Conservation (phyloP, 805 yeast species). For the Tetrapisispora phaffii region DNA sequence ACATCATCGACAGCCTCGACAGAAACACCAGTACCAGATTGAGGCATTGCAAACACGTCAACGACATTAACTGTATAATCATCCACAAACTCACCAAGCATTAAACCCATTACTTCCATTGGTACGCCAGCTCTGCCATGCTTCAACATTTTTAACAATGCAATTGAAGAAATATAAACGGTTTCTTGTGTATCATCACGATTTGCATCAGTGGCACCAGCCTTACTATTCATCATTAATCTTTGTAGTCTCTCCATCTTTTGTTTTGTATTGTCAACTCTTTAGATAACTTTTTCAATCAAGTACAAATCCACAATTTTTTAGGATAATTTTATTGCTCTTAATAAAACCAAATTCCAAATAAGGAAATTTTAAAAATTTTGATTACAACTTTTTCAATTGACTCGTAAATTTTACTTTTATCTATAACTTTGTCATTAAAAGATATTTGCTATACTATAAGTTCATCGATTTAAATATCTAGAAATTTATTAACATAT, state of each 20-base stretch:
- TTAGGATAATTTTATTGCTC: no score
- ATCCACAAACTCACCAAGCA: conserved; percentile 97
- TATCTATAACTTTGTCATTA: no score
- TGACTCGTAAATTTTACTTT: no score
- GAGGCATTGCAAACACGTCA: conserved; percentile 99
- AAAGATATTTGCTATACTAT: no score
- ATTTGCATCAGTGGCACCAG: conserved; percentile 55
- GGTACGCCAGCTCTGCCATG: conserved; percentile 92
- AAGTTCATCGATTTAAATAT: no score
- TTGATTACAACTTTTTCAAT: no score
- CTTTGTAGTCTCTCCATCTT: conserved; percentile 37
- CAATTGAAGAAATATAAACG: conserved; percentile 90
- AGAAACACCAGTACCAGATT: conserved; percentile 94
- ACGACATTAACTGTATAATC: conserved; percentile 94
- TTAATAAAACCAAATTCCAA: no score
- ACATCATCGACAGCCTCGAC: conserved; percentile 99
- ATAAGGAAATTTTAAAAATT: no score
- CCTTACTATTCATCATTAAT: conserved; percentile 31
- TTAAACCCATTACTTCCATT: conserved; percentile 92
- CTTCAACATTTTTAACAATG: conserved; percentile 89
- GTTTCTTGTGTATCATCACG: conserved; percentile 93
- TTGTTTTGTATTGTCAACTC: no score
- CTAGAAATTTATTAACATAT: no score
- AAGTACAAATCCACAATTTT: no score
- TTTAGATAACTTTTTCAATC: no score